Evolutionary conservation across 129 eudicot species (phyloP).

Genomic region (Saussurea involucrata): DNA sequence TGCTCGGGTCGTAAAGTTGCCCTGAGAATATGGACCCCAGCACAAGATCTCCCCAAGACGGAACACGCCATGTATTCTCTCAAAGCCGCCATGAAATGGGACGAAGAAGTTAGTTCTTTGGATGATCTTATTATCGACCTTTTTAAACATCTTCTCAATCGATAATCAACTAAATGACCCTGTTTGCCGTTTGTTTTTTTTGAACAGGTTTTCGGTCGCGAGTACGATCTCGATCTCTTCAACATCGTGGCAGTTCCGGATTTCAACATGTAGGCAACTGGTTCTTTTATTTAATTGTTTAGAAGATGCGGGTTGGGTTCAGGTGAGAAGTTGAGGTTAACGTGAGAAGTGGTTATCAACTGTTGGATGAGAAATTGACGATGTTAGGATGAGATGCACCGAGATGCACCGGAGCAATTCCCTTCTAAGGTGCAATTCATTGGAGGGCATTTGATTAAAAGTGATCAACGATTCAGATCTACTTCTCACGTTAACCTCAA

Average conservation of each 20-base stretch:
- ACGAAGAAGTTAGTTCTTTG: conserved; percentile 70
- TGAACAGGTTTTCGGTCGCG: conserved; percentile 83
- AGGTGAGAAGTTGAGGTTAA: neutral
- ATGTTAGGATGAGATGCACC: no score
- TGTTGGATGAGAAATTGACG: no score
- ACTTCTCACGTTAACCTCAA: no score
- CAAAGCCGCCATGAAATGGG: conserved; percentile 98
- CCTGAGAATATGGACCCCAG: conserved; percentile 81
- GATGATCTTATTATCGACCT: neutral
- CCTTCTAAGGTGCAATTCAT: no score
- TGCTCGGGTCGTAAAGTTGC: conserved; percentile 79
- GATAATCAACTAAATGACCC: neutral
- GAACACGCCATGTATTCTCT: conserved; percentile 96
- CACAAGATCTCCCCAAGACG: conserved; percentile 85
- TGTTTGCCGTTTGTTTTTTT: neutral
- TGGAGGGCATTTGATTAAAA: no score
- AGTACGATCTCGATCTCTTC: conserved; percentile 94
- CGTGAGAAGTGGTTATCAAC: no score
- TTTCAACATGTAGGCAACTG: conserved; percentile 59
- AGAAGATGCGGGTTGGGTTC: no score
- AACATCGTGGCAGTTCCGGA: conserved; percentile 96
- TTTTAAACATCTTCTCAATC: neutral
- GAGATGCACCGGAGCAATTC: no score
- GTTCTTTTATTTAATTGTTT: neutral
- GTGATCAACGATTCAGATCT: no score